phyloP scores from a whole-genome alignment of 2,329 filamentous ascomycete genomes.

The Aspergillus sp. region DNA sequence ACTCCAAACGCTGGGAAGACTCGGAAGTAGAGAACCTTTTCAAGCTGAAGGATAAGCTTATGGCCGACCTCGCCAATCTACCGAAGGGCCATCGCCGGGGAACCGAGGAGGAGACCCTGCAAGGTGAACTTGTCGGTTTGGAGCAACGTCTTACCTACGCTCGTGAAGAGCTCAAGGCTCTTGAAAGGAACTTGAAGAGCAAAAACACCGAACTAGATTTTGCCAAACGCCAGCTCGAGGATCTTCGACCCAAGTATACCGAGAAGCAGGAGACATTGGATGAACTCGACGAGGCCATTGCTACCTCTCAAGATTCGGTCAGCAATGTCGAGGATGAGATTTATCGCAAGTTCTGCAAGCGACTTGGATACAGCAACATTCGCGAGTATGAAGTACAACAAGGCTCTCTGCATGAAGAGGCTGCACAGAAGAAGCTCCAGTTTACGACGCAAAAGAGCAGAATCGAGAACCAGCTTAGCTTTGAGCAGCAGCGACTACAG shows the following conservation, averaged over 20 bases:
- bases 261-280: constrained; percentile 73
- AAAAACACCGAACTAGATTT: constrained; percentile 81
- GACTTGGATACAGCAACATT: constrained; percentile 85
- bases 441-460: constrained; percentile 78
- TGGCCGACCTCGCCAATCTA: constrained; percentile 76
- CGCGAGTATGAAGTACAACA: constrained; percentile 93
- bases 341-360: constrained; percentile 82
- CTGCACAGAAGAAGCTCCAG: constrained; percentile 80
- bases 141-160: constrained; percentile 75
- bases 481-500: constrained; percentile 73
- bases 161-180: constrained; percentile 74
- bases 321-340: constrained; percentile 84
- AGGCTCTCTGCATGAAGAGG: constrained; percentile 88
- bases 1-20: constrained; percentile 85
- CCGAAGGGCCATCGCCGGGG: constrained; percentile 78
- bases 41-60: constrained; percentile 73
- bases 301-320: constrained; percentile 66
- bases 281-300: constrained; percentile 61
- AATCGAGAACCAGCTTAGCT: constrained; percentile 64
- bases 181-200: constrained; percentile 81
- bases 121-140: constrained; percentile 77
- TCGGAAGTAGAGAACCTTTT: constrained; percentile 85
- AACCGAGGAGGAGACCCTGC: constrained; percentile 77
- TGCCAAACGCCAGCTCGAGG: constrained; percentile 72
- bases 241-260: constrained; percentile 76